Evolutionary conservation across 176 grass and related monocot species (phyloP), one percentile per base, ranked within the genome.

Genomic region (Carex kokanica): DNA sequence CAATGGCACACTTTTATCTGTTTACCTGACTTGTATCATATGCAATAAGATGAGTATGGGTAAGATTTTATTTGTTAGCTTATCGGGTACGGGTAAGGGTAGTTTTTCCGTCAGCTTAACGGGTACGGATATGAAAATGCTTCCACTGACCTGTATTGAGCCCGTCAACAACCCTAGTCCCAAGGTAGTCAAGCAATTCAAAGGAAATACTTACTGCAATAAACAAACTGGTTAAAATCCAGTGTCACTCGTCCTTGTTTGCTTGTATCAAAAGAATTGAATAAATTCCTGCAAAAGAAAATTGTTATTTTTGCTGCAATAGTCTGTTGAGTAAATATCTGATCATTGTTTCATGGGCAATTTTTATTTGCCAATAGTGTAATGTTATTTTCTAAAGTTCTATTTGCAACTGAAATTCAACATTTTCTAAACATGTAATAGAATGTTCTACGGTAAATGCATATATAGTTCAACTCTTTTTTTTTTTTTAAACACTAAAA

Each of bases 201-300:
- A 12, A 83, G 61, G 14, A 64, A 59, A 55, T 67, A 97, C 94
- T 93, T 80, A 93, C 94, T 88, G 64, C 94, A 97, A 83, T 93
- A 97, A 49, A 97, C 52, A 47, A 97, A 97, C 75, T 97, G 91
- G 78, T 97, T 93, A 81, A 97, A 97, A 90, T 97, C 94, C 64
- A 97, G 56, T 21, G 86, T 91, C 45, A 97, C 89, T 88, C 91
- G 87, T 84, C 91, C 94, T 86, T 91, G 91, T 83, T 97, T 91
- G 47, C 67, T 87, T 84, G 87, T 91, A 78, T 93, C 91, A 11
- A 97, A 97, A 23, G 94, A 93, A 85, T 86, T 88, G 81, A 91
- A 97, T 83, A 93, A 78, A 62, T 93, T 97, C 9, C 94, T 97
- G 54, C 54, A 90, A 71, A 74, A 27, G 10, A 56, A 72, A 82